Conservation (phyloP, 2,329 filamentous ascomycete genomes). For the Stylonectria norvegica region DNA sequence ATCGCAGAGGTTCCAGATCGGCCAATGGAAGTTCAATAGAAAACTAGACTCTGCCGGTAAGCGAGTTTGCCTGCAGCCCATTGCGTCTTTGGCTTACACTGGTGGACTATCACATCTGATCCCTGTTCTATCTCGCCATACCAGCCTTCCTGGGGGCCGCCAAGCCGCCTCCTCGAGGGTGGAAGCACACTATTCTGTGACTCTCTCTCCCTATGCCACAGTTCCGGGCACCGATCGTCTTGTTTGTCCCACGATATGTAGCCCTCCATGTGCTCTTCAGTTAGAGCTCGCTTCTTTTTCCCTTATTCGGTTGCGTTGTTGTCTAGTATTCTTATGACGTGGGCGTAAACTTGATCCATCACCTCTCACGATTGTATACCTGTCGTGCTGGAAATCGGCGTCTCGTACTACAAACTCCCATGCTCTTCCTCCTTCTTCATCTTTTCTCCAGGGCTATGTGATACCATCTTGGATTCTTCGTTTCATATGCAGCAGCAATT, state of each 20-base stretch:
- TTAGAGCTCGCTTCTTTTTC: constrained; percentile 1
- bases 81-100: no score
- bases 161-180: background rate
- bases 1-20: no score
- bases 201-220: no score
- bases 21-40: no score
- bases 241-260: background rate
- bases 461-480: constrained; percentile 11
- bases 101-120: no score
- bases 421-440: constrained; percentile 2
- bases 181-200: background rate
- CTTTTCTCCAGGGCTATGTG: constrained; percentile 14
- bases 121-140: no score
- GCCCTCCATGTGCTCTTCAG: background rate
- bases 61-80: no score
- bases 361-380: background rate
- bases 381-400: constrained; percentile 4
- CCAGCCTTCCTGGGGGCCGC: no score
- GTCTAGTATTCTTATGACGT: background rate
- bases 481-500: constrained; percentile 11
- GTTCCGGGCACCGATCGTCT: background rate
- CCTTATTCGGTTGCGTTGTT: background rate
- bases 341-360: background rate
- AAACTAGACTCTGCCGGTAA: no score
- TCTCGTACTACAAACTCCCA: constrained; percentile 18